Base-by-base conservation (phyloP, 306 rosid genomes). In the Alnus glutinosa region DNA sequence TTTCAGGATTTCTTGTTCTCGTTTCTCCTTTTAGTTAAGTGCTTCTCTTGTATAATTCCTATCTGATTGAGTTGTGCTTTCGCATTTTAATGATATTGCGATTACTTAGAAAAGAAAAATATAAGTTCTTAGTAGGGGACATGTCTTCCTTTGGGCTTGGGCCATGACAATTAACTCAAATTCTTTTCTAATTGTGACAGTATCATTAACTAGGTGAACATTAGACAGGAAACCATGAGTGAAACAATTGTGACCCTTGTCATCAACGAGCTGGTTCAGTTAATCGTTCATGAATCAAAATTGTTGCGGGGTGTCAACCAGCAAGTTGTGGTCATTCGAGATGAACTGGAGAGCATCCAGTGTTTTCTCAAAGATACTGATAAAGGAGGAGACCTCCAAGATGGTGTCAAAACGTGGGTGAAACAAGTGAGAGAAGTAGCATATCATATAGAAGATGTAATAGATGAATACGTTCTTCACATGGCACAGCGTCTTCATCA, bases 341-440 rank as follows among this genome's bases (percentile, higher is more conserved):
- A 18, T 19, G 79, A 76, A 39, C 49, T 63, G 4, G 13, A 76
- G 19, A 61, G 44, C 58, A 61, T 76, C 44, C 2, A 7, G 36
- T 50, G 59, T 47, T 76, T 76, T 73, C 72, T 76, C 32, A 49
- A 76, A 7, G 79, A 76, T 11, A 73, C 30, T 32, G 55, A 9
- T 11, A 54, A 32, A 23, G 28, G 28, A 2, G 16, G 48, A 8
- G 70, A 10, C n/a, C 4, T 39, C 51, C 36, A 36, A 2, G 11
- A 28, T 34, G 72, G 62, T 5, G 48, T 63, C 1, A 76, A 63
- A 34, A 18, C 15, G 1, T 63, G 73, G 79, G 79, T 49, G 79
- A n/a, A 76, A n/a, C 34, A 19, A 46, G 23, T 46, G 73, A 9
- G 8, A 69, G 11, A 34, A 36, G 39, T 34, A 44, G 70, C 47